phyloP scores from a whole-genome alignment of 139 green algal genomes.

The Tetraselmis chui region DNA sequence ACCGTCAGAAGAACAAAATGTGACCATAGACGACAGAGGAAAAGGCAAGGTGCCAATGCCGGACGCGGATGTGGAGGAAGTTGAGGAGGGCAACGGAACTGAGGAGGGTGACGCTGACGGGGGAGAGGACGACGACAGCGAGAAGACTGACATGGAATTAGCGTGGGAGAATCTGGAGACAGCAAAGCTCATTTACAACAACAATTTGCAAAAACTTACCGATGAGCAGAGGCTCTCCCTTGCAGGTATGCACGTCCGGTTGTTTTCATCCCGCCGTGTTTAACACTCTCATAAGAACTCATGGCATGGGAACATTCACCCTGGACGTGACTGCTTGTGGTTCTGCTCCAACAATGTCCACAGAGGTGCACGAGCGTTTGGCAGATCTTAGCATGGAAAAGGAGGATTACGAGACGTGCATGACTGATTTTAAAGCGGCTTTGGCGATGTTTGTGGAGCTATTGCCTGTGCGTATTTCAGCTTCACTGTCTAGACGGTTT shows the following conservation, averaged over 20 bases:
- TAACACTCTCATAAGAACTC: too few relatives aligned
- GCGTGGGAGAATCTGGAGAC: slow-evolving; percentile 61
- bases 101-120: slow-evolving; percentile 25
- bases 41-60: slow-evolving; percentile 29
- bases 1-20: background rate
- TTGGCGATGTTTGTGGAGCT: slow-evolving; percentile 16
- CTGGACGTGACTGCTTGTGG: too few relatives aligned
- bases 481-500: too few relatives aligned
- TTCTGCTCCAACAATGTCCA: too few relatives aligned
- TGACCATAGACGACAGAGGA: slow-evolving; percentile 2
- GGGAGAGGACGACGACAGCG: slow-evolving; percentile 30
- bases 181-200: slow-evolving; percentile 35
- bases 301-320: too few relatives aligned
- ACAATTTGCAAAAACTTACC: slow-evolving; percentile 10
- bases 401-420: slow-evolving; percentile 35
- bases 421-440: slow-evolving; percentile 23
- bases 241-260: too few relatives aligned
- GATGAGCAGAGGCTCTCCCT: slow-evolving; percentile 14
- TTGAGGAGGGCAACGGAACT: slow-evolving; percentile 12
- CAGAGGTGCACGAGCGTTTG: slow-evolving; percentile 43
- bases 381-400: slow-evolving; percentile 40
- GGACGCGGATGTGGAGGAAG: background rate
- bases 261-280: too few relatives aligned
- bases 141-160: slow-evolving; percentile 54
- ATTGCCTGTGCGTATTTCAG: background rate